phyloP scores from a whole-genome alignment of 2,329 filamentous ascomycete genomes.

The Neoarthrinium moseri region DNA sequence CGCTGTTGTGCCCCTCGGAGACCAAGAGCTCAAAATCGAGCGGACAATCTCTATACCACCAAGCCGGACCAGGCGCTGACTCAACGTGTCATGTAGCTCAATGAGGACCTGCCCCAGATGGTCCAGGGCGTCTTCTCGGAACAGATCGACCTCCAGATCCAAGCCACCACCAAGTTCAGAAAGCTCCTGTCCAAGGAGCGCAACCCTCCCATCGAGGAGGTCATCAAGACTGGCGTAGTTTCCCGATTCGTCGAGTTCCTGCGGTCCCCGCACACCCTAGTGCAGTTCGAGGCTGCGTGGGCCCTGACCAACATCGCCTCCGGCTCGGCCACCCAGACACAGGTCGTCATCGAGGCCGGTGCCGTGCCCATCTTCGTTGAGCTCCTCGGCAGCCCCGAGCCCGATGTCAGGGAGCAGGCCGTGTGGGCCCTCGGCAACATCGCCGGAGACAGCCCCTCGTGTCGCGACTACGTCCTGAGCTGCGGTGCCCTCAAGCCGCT shows the following conservation, averaged over 20 bases:
- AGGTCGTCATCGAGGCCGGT: slow-evolving; percentile 97
- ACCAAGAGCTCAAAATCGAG: no score
- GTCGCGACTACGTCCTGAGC: slow-evolving; percentile 92
- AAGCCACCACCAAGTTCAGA: slow-evolving; percentile 96
- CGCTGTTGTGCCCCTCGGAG: no score
- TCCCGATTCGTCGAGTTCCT: slow-evolving; percentile 98
- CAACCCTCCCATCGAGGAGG: slow-evolving; percentile 97
- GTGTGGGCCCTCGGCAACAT: slow-evolving; percentile 99
- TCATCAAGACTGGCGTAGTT: slow-evolving; percentile 98
- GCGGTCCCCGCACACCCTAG: slow-evolving; percentile 92
- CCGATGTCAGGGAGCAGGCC: slow-evolving; percentile 95
- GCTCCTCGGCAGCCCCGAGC: slow-evolving; percentile 90
- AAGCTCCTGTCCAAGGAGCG: slow-evolving; percentile 98
- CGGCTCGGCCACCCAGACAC: slow-evolving; percentile 93
- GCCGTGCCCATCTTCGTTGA: slow-evolving; percentile 99
- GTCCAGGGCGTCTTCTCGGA: slow-evolving; percentile 97
- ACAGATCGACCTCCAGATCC: slow-evolving; percentile 95
- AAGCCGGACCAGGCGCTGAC: slow-evolving; percentile 6
- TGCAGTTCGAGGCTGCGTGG: slow-evolving; percentile 99
- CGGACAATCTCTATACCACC: no score
- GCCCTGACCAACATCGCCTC: slow-evolving; percentile 99
- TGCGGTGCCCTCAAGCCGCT: slow-evolving; percentile 90
- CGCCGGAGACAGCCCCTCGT: slow-evolving; percentile 95
- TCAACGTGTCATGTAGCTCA: slow-evolving; percentile 61
- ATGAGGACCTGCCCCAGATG: slow-evolving; percentile 98